Evolutionary conservation across 805 yeast genomes (phyloP).

Genomic region (Jamesozyma gamospora): DNA sequence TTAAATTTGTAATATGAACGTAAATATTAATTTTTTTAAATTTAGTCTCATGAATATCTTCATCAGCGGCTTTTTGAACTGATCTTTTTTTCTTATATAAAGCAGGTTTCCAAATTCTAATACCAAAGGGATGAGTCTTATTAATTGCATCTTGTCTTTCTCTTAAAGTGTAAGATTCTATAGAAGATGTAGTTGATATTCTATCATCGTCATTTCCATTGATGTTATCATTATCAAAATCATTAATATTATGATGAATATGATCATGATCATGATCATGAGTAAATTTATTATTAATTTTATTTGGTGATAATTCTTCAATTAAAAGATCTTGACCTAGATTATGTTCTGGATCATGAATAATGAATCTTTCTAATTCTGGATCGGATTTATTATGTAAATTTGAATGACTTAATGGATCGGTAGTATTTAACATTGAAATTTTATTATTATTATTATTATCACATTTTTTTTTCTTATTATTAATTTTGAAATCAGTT

Average conservation of each 20-base stretch:
- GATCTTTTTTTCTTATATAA: slow-evolving; percentile 86
- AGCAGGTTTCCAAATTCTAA: slow-evolving; percentile 97
- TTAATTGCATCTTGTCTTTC: slow-evolving; percentile 96
- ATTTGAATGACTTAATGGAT: neutral
- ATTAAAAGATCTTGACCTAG: slow-evolving; percentile 9
- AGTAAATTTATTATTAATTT: too few species aligned
- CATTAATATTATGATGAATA: slow-evolving; percentile 3
- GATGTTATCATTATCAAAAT: slow-evolving; percentile 14
- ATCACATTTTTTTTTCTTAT: neutral
- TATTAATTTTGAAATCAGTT: neutral
- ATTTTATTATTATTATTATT: neutral
- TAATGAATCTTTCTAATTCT: slow-evolving; percentile 8
- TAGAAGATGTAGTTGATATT: slow-evolving; percentile 32
- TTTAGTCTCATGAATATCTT: slow-evolving; percentile 78
- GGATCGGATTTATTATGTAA: neutral
- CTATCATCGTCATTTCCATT: slow-evolving; percentile 32
- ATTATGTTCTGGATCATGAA: slow-evolving; percentile 10
- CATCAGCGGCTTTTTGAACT: slow-evolving; percentile 82
- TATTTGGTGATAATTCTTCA: slow-evolving; percentile 6
- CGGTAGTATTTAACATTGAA: neutral
- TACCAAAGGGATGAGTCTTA: slow-evolving; percentile 95
- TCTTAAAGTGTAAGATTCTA: slow-evolving; percentile 77
- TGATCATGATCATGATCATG: slow-evolving; percentile 1
- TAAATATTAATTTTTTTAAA: slow-evolving; percentile 46
- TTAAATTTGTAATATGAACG: slow-evolving; percentile 54